Base-by-base conservation (phyloP, 139 green algal species). In the Tetraselmis striata region DNA sequence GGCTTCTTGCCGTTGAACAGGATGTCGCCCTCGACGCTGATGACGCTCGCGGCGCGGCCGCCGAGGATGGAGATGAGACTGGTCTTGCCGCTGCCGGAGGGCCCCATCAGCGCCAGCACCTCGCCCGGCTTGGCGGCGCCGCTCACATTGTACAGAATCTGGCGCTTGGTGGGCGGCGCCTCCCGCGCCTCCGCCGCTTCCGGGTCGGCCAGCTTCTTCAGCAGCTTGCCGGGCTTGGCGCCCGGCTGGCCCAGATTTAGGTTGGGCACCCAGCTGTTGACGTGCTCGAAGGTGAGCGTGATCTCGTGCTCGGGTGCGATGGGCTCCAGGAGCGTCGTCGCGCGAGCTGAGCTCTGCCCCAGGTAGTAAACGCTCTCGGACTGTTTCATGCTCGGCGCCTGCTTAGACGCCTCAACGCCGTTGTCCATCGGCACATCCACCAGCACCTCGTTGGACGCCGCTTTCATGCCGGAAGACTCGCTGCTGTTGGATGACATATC, bases 41-140 rank as follows among this genome's bases (percentile, higher is more conserved):
- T 83, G 22, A 58, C 67, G 27, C 84, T 87, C 5, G 89, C 88
- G 23, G 87, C 90, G 0, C 93, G 85, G 26, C 87, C 90, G 27
- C 90, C 92, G 58, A 96, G 79, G 76, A 96, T 84, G 23, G 85
- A 91, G 31, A 97, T 85, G 76, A 98, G 87, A 0, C 85, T 90
- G 27, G 91, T 96, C 85, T 98, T 98, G 79, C 94, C 94, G 32
- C 80, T 88, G 28, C 94, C 94, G 67, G 59, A 87, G 24, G 94
- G 94, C 1, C 93, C 92, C 90, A 93, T 92, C 1, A 93, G 67
- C 0, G 90, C 90, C 78, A 92, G 78, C 28, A 92, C 84, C 79
- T 93, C 88, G 1, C 87, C 87, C 0, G 90, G 90, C 22, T 75
- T 83, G 28, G 87, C 85, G 67, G 77, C 83, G 5, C 87, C 88